A percentile compares a stretch with the other conserved stretches of the same genome.
phyloP scores from a whole-genome alignment of 202 grass and related monocot genomes.

The Setaria viridis region DNA sequence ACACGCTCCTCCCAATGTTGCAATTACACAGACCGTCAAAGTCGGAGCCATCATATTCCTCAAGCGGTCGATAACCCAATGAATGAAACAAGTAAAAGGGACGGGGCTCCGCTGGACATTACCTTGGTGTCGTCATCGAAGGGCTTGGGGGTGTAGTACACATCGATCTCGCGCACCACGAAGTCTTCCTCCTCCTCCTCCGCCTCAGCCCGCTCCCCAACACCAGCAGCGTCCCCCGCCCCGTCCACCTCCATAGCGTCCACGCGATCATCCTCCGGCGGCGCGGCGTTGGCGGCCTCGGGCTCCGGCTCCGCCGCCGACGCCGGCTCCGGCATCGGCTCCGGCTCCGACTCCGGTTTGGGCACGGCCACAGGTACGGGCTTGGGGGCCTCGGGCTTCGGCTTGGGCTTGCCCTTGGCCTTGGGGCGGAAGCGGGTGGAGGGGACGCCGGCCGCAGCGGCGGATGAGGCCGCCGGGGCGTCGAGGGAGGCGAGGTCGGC shows the following conservation, averaged over 20 bases:
- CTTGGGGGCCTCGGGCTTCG: not conserved
- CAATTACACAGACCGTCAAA: not conserved
- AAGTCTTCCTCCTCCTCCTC: conserved; percentile 52
- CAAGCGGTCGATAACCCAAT: not conserved
- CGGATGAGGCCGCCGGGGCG: conserved; percentile 21
- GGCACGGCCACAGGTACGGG: not conserved
- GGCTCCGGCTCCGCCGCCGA: not conserved
- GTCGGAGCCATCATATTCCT: not conserved
- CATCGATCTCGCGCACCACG: conserved; percentile 84
- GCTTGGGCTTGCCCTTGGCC: conserved; percentile 55
- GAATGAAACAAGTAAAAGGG: not conserved
- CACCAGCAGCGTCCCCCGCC: conserved; percentile 1
- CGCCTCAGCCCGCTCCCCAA: not conserved
- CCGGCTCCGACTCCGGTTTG: conserved; percentile 35
- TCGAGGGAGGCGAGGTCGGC: conserved; percentile 47
- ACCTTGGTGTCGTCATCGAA: conserved; percentile 72
- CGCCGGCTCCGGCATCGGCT: not conserved
- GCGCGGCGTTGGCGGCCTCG: not conserved
- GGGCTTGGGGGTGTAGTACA: conserved; percentile 68
- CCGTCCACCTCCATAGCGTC: conserved; percentile 60
- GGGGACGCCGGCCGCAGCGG: conserved; percentile 9
- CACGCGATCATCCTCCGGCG: conserved; percentile 9
- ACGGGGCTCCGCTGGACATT: not conserved
- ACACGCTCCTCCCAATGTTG: not conserved
- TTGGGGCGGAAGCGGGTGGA: conserved; percentile 67